phyloP scores from a whole-genome alignment of 2,329 filamentous ascomycete species.

The Pleurostoma richardsiae region DNA sequence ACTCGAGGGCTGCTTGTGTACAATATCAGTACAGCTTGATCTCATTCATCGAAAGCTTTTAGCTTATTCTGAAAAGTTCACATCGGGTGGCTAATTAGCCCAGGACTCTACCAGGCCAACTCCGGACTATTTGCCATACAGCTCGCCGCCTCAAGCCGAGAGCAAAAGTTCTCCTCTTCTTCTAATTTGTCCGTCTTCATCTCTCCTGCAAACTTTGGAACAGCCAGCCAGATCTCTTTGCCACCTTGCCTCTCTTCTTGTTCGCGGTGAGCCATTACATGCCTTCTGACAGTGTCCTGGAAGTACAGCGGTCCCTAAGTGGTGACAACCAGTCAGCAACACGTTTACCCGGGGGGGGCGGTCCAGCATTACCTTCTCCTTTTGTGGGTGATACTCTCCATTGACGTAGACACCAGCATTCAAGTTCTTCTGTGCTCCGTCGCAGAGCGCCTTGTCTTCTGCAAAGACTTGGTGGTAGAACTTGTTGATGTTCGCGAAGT shows the following conservation, averaged over 20 bases:
- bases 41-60: too few species aligned
- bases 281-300: slow-evolving; percentile 4
- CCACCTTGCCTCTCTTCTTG: slow-evolving; percentile 3
- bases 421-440: slow-evolving; percentile 43
- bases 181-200: slow-evolving; percentile 4
- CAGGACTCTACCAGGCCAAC: slow-evolving; percentile 1
- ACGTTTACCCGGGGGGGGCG: too few species aligned
- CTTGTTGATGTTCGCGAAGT: slow-evolving; percentile 38
- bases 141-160: slow-evolving; percentile 6
- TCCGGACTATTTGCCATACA: slow-evolving; percentile 2
- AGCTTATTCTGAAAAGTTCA: too few species aligned
- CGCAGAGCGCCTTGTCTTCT: slow-evolving; percentile 47
- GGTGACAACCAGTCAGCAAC: too few species aligned
- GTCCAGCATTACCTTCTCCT: slow-evolving; percentile 34
- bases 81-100: too few species aligned
- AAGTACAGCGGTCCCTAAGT: slow-evolving; percentile 5
- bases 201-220: not conserved
- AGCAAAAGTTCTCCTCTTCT: slow-evolving; percentile 6
- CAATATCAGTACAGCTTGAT: too few species aligned
- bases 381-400: slow-evolving; percentile 45
- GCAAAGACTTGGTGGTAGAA: slow-evolving; percentile 47
- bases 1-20: too few species aligned
- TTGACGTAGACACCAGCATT: slow-evolving; percentile 45
- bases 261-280: slow-evolving; percentile 4
- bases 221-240: slow-evolving; percentile 6